These are phyloP conservation scores for Pseudovirgaria hyperparasitica DNA, from an alignment of 2,329 filamentous ascomycete species.

Conservation along the genomic window DNA sequence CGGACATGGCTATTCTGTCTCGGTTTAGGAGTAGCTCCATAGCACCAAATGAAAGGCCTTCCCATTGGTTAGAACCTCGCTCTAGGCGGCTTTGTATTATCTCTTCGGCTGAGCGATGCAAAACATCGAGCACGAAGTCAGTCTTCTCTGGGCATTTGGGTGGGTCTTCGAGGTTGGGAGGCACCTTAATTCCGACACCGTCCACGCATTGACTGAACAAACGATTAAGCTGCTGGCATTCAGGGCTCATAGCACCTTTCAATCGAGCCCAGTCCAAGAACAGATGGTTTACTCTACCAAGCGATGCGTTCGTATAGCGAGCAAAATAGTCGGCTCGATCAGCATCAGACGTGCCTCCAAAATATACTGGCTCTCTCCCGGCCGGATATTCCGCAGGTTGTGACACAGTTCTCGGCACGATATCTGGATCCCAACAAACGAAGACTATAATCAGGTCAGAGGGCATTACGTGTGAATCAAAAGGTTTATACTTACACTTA, in stretches of 20 bases:
- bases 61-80: slow-evolving; percentile 3
- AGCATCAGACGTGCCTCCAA: slow-evolving; percentile 25
- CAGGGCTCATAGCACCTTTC: slow-evolving; percentile 21
- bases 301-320: slow-evolving; percentile 25
- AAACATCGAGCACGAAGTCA: slow-evolving; percentile 25
- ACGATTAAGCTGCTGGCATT: slow-evolving; percentile 30
- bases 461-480: background rate
- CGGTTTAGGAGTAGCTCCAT: slow-evolving; percentile 21
- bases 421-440: slow-evolving; percentile 29
- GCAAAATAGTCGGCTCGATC: slow-evolving; percentile 29
- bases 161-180: slow-evolving; percentile 18
- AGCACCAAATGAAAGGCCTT: slow-evolving; percentile 12
- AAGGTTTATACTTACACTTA: slow-evolving; percentile 17
- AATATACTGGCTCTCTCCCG: slow-evolving; percentile 22
- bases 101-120: slow-evolving; percentile 18
- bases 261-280: slow-evolving; percentile 30
- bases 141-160: slow-evolving; percentile 10
- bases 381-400: slow-evolving; percentile 28
- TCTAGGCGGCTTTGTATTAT: slow-evolving; percentile 6
- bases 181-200: slow-evolving; percentile 27
- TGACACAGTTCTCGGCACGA: slow-evolving; percentile 23
- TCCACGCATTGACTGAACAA: slow-evolving; percentile 31
- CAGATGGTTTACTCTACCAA: slow-evolving; percentile 29
- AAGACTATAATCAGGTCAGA: slow-evolving; percentile 18
- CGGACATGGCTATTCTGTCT: slow-evolving; percentile 24